phyloP scores from a whole-genome alignment of 176 grass and related monocot genomes.

The Poa annua region DNA sequence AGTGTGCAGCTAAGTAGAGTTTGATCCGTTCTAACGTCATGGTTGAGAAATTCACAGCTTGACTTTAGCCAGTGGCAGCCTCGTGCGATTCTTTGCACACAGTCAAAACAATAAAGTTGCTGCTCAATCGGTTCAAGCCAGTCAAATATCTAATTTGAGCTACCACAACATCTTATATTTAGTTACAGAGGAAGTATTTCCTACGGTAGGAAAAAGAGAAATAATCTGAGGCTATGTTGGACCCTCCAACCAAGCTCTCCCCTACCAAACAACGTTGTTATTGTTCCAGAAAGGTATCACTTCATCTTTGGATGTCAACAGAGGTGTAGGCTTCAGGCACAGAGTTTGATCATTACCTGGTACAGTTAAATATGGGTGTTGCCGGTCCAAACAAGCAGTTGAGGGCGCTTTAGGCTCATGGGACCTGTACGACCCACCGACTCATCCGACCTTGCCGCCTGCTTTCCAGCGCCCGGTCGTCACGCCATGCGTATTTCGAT shows the following conservation, averaged over 20 bases:
- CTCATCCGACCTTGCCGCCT: background rate
- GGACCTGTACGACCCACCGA: conserved; percentile 5
- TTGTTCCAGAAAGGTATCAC: background rate
- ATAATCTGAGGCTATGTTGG: background rate
- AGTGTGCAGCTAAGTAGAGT: background rate
- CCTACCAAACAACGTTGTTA: background rate
- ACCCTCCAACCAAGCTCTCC: background rate
- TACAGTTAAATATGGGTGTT: background rate
- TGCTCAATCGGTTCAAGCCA: background rate
- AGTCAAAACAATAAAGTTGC: background rate
- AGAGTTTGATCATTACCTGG: background rate
- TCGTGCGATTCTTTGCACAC: background rate
- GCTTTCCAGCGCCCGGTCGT: background rate
- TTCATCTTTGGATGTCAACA: background rate
- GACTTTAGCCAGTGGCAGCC: too few species aligned
- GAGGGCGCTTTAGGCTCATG: conserved; percentile 10
- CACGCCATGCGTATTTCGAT: background rate
- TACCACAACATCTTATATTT: too few species aligned
- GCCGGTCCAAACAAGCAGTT: conserved; percentile 11
- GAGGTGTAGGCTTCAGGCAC: background rate
- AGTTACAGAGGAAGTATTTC: background rate
- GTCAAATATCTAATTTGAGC: too few species aligned
- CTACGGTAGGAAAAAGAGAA: background rate
- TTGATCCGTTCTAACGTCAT: background rate
- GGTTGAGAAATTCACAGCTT: background rate